These are phyloP conservation scores for Echites panduratus DNA, from an alignment of 257 asterid species.

Conservation along the genomic window DNA sequence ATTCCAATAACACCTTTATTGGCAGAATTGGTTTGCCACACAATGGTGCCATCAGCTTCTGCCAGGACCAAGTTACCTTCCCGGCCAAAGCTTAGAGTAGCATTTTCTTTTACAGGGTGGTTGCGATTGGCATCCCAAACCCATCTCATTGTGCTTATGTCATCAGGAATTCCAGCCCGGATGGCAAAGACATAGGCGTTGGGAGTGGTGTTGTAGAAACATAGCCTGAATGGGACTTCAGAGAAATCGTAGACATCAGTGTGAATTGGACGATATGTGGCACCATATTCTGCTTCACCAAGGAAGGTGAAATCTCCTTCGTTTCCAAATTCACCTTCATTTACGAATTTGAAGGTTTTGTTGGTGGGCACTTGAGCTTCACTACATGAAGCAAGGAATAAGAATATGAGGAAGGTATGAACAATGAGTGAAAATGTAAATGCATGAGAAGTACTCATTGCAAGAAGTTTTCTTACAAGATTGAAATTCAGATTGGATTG, in stretches of 20 bases:
- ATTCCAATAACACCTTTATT: constrained; percentile 16
- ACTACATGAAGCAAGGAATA: not conserved
- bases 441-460: not conserved
- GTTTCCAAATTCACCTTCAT: constrained; percentile 8
- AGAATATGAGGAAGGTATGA: not conserved
- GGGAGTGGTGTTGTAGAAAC: constrained; percentile 23
- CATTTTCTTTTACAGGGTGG: constrained; percentile 21
- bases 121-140: constrained; percentile 26
- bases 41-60: constrained; percentile 17
- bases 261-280: constrained; percentile 6
- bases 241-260: not conserved
- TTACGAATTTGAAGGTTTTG: constrained; percentile 12
- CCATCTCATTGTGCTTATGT: constrained; percentile 9
- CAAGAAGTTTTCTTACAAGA: not conserved
- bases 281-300: constrained; percentile 12
- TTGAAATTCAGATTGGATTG: not conserved
- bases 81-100: constrained; percentile 20
- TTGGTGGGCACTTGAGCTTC: constrained; percentile 11
- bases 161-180: constrained; percentile 11
- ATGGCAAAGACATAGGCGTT: constrained; percentile 1
- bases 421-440: not conserved
- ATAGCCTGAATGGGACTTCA: constrained; percentile 7
- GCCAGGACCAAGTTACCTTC: constrained; percentile 19
- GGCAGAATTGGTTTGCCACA: constrained; percentile 22
- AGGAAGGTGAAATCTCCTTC: constrained; percentile 9